These are phyloP conservation scores for Pseudoneurospora amorphoporcata DNA, from an alignment of 495 filamentous ascomycete genomes.

Conservation along the genomic window DNA sequence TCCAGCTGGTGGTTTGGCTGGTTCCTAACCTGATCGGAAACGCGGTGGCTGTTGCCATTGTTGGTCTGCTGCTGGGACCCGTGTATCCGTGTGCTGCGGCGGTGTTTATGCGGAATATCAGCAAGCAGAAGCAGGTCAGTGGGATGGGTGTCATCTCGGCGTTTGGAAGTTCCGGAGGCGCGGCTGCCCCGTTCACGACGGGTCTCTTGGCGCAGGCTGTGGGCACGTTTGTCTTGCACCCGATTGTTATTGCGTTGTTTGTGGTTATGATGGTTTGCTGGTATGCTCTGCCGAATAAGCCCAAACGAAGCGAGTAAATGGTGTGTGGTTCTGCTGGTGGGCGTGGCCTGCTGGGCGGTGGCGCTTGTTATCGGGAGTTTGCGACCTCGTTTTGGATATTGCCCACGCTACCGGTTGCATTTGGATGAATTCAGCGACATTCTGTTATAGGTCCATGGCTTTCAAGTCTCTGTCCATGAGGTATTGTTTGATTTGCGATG, in stretches of 20 bases:
- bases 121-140: slow-evolving; percentile 52
- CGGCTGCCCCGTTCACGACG: slow-evolving; percentile 63
- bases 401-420: too few relatives aligned
- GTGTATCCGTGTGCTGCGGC: slow-evolving; percentile 63
- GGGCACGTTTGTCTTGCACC: slow-evolving; percentile 69
- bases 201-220: slow-evolving; percentile 57
- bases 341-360: background rate
- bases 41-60: slow-evolving; percentile 57
- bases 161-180: slow-evolving; percentile 65
- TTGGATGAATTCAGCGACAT: too few relatives aligned
- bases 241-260: slow-evolving; percentile 57
- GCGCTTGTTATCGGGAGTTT: too few relatives aligned
- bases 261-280: slow-evolving; percentile 60
- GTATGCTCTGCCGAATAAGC: slow-evolving; percentile 43
- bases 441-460: too few relatives aligned
- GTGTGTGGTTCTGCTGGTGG: background rate
- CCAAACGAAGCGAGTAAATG: slow-evolving; percentile 43
- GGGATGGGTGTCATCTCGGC: slow-evolving; percentile 60
- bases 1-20: slow-evolving; percentile 66
- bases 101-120: slow-evolving; percentile 53
- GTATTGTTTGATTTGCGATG: too few relatives aligned
- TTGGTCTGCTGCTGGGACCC: slow-evolving; percentile 70
- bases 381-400: too few relatives aligned
- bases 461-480: too few relatives aligned
- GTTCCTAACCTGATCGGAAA: slow-evolving; percentile 62